These are phyloP conservation scores for Periconia sp. DNA, from an alignment of 2,329 filamentous ascomycete species.

Conservation along the genomic window DNA sequence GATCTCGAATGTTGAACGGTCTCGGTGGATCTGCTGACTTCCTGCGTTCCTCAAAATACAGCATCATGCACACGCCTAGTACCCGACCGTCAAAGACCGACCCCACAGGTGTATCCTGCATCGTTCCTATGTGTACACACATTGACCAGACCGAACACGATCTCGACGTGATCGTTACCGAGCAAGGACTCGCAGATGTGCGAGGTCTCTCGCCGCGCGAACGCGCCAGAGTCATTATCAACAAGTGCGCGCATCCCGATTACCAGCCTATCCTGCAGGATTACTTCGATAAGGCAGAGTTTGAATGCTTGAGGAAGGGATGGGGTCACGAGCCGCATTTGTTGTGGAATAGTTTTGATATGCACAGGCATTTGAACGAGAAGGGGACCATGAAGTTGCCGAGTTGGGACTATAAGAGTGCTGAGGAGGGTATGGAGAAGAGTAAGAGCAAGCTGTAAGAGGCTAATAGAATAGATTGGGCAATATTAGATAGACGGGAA, in stretches of 20 bases:
- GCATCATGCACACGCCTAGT: constrained; percentile 91
- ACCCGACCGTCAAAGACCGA: constrained; percentile 82
- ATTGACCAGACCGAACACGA: constrained; percentile 94
- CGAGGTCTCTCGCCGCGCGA: constrained; percentile 80
- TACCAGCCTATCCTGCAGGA: constrained; percentile 82
- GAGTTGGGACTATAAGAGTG: constrained; percentile 59
- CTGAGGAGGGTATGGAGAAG: constrained; percentile 18
- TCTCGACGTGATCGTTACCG: constrained; percentile 83
- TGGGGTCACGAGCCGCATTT: constrained; percentile 91
- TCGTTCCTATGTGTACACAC: constrained; percentile 93
- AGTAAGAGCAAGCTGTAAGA: constrained; percentile 8
- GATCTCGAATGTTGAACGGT: constrained; percentile 84
- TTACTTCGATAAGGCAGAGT: constrained; percentile 87
- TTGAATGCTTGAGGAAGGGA: constrained; percentile 82
- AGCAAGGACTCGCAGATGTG: constrained; percentile 82
- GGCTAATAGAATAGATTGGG: background rate
- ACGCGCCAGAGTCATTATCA: constrained; percentile 82
- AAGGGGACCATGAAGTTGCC: constrained; percentile 89
- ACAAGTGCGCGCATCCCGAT: constrained; percentile 84
- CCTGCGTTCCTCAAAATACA: constrained; percentile 79
- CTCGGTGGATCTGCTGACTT: constrained; percentile 84
- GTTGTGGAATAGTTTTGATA: constrained; percentile 84
- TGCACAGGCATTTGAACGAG: constrained; percentile 83
- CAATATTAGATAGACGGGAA: constrained; percentile 1
- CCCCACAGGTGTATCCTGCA: constrained; percentile 80